Base-by-base conservation (phyloP, 1,284 basidiomycete genomes). In the Papiliotrema fonsecae region DNA sequence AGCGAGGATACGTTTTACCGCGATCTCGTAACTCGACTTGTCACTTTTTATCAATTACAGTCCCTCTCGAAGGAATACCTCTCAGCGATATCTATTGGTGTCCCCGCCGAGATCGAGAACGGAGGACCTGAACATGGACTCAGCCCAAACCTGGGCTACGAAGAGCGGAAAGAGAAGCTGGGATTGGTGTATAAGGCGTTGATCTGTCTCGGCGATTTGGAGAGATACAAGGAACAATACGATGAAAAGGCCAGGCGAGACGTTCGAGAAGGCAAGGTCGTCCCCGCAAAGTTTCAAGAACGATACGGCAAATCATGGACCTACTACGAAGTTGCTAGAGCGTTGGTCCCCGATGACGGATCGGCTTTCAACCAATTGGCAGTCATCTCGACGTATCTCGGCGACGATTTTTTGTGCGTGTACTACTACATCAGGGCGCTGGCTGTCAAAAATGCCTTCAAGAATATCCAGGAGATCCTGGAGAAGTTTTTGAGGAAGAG, bases 291-390 rank as follows among this genome's bases (percentile, higher is more conserved):
- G 38, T 9, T 22, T 16, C 28, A 54, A 21, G 69, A 70, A 30
- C 56, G 56, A 34, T 93, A 85, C 65, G 78, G 81, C 27, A 84
- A 81, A 57, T 87, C 92, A 0, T 81, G 82, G 44, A 80, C 79
- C 42, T 88, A 85, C 65, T 97, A 96, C 70, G 82, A 88, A 54
- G 85, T 88, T 57, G 92, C 92, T 4, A 79, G 86, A 39, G 65
- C 84, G 27, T 77, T 96, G 6, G 76, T 86, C n/a, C 91, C 92
- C 0, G 79, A 85, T 49, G 76, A 78, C 51, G 78, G 78, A 10
- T 92, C 94, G 62, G 83, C 94, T 1, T 94, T 86, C 35, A 94
- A 97, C 67, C 93, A 97, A 73, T 82, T 98, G 25, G 94, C 93
- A 1, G 92, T 97, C 42, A 80, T 98, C 25, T 82, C 90, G 2